Conservation (phyloP, 805 yeast species). For the Candida montana region DNA sequence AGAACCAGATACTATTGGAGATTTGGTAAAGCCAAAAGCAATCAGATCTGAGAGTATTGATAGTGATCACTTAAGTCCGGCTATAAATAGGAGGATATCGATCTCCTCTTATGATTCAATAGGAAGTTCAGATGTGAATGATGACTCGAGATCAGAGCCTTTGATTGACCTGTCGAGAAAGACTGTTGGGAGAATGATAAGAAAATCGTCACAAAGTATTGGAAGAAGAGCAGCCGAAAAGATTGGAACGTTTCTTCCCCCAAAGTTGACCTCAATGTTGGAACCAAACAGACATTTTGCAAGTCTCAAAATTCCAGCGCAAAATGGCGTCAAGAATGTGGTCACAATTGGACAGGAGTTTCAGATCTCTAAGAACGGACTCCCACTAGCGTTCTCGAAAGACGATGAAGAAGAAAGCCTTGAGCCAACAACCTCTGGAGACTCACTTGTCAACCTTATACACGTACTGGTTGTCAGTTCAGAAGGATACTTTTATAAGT, state of each 20-base stretch:
- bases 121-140: constrained; percentile 15
- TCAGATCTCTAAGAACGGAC: constrained; percentile 19
- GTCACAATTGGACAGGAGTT: constrained; percentile 41
- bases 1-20: constrained; percentile 8
- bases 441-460: constrained; percentile 26
- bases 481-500: constrained; percentile 76
- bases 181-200: constrained; percentile 67
- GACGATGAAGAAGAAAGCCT: constrained; percentile 1
- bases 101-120: constrained; percentile 24
- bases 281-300: constrained; percentile 94
- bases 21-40: constrained; percentile 11
- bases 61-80: constrained; percentile 11
- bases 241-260: constrained; percentile 83
- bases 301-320: constrained; percentile 64
- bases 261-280: constrained; percentile 71
- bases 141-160: constrained; percentile 41
- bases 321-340: constrained; percentile 40
- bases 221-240: constrained; percentile 82
- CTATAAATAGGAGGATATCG: constrained; percentile 18
- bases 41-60: constrained; percentile 20
- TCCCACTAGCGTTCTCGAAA: constrained; percentile 20
- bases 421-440: constrained; percentile 13
- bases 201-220: constrained; percentile 71
- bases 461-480: constrained; percentile 71
- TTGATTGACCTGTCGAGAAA: constrained; percentile 64